A percentile compares a stretch with the other conserved stretches of the same genome.
phyloP scores from a whole-genome alignment of 441 rosid species.

The Biscutella laevigata region DNA sequence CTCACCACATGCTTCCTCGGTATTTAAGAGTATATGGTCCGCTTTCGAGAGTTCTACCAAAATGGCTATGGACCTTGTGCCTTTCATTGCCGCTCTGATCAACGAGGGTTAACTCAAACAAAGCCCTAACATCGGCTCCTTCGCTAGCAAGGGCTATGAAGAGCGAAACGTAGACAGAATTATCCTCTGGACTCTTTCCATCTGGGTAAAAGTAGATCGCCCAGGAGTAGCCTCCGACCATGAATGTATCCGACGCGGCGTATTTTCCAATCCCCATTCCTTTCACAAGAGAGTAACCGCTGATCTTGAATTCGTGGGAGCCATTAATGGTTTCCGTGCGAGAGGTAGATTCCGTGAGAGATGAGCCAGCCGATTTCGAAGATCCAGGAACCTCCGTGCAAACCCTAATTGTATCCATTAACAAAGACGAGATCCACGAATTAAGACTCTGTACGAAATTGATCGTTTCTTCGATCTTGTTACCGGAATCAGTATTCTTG shows the following conservation, averaged over 20 bases:
- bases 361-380: slow-evolving; percentile 12
- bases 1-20: slow-evolving; percentile 75
- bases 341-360: slow-evolving; percentile 47
- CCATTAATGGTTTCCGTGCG: slow-evolving; percentile 57
- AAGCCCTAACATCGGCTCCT: slow-evolving; percentile 65
- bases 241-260: slow-evolving; percentile 53
- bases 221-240: slow-evolving; percentile 64
- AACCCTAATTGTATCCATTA: slow-evolving; percentile 26
- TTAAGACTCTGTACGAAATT: slow-evolving; percentile 8
- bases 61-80: slow-evolving; percentile 75
- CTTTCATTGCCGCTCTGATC: slow-evolving; percentile 71
- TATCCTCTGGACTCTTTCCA: slow-evolving; percentile 66
- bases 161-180: slow-evolving; percentile 51
- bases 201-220: slow-evolving; percentile 67
- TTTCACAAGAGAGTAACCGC: slow-evolving; percentile 54
- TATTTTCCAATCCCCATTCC: slow-evolving; percentile 65
- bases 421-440: slow-evolving; percentile 16
- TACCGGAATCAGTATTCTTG: not conserved
- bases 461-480: slow-evolving; percentile 2
- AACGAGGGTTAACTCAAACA: slow-evolving; percentile 62
- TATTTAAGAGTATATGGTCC: slow-evolving; percentile 65
- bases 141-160: slow-evolving; percentile 72
- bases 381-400: slow-evolving; percentile 22
- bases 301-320: slow-evolving; percentile 65
- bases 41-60: slow-evolving; percentile 56